phyloP scores from a whole-genome alignment of 257 asterid species.

The Penstemon eatonii region DNA sequence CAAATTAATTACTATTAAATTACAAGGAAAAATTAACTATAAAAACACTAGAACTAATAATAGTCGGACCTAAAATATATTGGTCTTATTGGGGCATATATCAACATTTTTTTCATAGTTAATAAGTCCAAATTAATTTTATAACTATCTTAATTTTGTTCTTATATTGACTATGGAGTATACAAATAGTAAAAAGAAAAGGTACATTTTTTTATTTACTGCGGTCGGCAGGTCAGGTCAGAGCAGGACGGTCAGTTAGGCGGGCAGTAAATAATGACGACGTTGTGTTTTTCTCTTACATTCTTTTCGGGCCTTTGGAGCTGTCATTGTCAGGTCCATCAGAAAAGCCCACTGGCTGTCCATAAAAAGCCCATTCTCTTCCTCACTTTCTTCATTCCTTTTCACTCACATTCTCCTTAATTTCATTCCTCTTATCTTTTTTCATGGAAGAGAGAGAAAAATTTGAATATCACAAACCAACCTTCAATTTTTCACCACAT shows the following conservation, averaged over 20 bases:
- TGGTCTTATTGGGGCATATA: too few relatives aligned
- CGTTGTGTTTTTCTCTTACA: slow-evolving; percentile 33
- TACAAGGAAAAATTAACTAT: too few relatives aligned
- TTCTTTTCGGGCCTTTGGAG: slow-evolving; percentile 59
- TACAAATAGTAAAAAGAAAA: too few relatives aligned
- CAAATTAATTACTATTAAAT: too few relatives aligned
- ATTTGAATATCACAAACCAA: slow-evolving; percentile 44
- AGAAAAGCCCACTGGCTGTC: slow-evolving; percentile 52
- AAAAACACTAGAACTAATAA: too few relatives aligned
- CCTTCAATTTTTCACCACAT: slow-evolving; percentile 38
- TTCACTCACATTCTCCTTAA: slow-evolving; percentile 29
- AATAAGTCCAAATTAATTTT: too few relatives aligned
- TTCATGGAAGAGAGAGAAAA: slow-evolving; percentile 39
- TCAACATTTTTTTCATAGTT: too few relatives aligned
- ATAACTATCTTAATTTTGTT: too few relatives aligned
- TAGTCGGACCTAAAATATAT: too few relatives aligned
- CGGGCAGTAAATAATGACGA: slow-evolving; percentile 31
- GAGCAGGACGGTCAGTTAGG: slow-evolving; percentile 38
- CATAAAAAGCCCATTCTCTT: slow-evolving; percentile 45
- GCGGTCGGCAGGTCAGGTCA: slow-evolving; percentile 44
- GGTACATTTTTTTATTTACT: slow-evolving; percentile 20
- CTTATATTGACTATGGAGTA: too few relatives aligned
- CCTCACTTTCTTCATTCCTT: slow-evolving; percentile 30
- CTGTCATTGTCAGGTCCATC: slow-evolving; percentile 57
- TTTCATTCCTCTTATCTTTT: slow-evolving; percentile 11